These are phyloP conservation scores for Rubroshorea leprosula DNA, from an alignment of 345 rosid genomes.

Conservation along the genomic window DNA sequence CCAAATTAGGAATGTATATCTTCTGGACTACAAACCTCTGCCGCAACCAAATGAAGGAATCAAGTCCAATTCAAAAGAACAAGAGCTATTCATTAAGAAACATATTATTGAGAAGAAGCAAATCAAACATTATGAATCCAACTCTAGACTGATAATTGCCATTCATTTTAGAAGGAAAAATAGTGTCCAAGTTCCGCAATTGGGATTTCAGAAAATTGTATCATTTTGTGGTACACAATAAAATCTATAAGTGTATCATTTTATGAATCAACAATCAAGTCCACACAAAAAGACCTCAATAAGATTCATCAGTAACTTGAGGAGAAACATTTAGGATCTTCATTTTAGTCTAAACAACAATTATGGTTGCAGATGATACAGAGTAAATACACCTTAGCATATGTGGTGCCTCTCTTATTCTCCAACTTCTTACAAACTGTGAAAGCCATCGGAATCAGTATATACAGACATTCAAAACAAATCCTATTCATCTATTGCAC, in stretches of 20 bases:
- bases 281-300: not conserved
- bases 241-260: not conserved
- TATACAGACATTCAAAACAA: not conserved
- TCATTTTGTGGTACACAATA: not conserved
- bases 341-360: not conserved
- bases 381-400: conserved; percentile 33
- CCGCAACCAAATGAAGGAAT: too few species aligned
- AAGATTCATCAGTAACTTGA: not conserved
- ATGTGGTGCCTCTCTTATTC: conserved; percentile 40
- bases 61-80: not conserved
- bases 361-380: not conserved
- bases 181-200: not conserved
- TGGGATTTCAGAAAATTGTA: not conserved
- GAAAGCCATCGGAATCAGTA: conserved; percentile 8
- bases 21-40: not conserved
- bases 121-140: not conserved
- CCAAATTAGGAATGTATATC: not conserved
- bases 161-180: conserved; percentile 2
- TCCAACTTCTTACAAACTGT: conserved; percentile 44
- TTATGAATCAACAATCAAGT: not conserved
- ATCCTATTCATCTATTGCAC: not conserved
- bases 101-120: too few species aligned
- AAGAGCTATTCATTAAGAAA: not conserved
- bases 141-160: not conserved
- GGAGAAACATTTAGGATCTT: not conserved